Base-by-base conservation (phyloP, 148 eudicot genomes). In the Vaccinium corymbosum region DNA sequence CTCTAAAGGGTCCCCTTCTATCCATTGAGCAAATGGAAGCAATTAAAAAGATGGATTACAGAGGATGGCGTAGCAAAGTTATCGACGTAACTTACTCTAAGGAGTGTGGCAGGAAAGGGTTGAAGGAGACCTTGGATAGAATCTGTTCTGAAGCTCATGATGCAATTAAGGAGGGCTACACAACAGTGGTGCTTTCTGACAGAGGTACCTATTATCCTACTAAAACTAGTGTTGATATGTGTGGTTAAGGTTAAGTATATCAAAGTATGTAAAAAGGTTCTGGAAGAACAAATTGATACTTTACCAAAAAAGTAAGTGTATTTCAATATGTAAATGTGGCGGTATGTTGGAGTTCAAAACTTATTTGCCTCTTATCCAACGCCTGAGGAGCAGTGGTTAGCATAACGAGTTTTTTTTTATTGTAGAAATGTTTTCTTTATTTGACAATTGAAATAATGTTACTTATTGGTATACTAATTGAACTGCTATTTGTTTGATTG, bases 41-140 rank as follows among this genome's bases (percentile, higher is more conserved):
- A 61, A 85, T 97, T 85, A 97, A 97, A 83, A 97, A 90, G 81
- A 95, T 97, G 99, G 87, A 95, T 86, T 91, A 93, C 85, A 90
- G 98, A 88, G 98, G 99, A 49, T 97, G 99, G 98, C 92, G 95
- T 22, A 97, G 98, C 90, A 97, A 97, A 85, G 94, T 95, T 75
- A 89, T 97, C 76, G 99, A 97, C 83, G 94, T 95, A 74, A 97
- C 99, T 66, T 97, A 92, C 86, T 90, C 93, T 1, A 92, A 86
- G 82, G 88, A 88, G 7, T 92, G 84, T 83, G 98, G 99, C 76
- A 90, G 86, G 81, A 91, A 91, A 80, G 99, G 99, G 27, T 90
- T 97, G 92, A 98, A 97, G 89, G 90, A 94, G 89, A 97, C 99
- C 46, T 82, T 97, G 86, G 94, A 93, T 87, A 95, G 98, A 87